Conservation (phyloP, 345 rosid genomes). For the Sonneratia caseolaris region DNA sequence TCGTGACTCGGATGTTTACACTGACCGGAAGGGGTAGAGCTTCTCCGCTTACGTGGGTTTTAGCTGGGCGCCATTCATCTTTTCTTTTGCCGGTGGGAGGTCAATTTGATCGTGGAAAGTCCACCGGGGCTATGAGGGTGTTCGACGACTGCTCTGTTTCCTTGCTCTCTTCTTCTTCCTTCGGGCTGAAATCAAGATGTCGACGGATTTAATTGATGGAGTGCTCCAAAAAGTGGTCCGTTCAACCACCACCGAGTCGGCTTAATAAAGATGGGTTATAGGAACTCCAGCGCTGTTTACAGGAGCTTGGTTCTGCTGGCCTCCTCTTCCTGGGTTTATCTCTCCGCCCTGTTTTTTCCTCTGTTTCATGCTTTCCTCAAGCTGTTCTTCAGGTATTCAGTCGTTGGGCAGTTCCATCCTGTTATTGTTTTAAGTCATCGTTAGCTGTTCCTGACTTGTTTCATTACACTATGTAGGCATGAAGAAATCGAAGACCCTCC, state of each 20-base stretch:
- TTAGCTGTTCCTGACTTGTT: conserved; percentile 1
- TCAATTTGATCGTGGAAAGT: conserved; percentile 30
- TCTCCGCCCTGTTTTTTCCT: conserved; percentile 31
- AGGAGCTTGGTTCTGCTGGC: conserved; percentile 23
- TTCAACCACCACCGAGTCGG: conserved; percentile 17
- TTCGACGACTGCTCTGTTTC: conserved; percentile 20
- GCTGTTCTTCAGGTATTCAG: conserved; percentile 25
- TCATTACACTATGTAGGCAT: conserved; percentile 17
- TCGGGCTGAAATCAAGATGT: conserved; percentile 26
- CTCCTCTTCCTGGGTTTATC: conserved; percentile 31
- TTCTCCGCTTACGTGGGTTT: conserved; percentile 10
- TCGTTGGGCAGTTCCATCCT: not conserved
- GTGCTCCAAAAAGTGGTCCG: conserved; percentile 11
- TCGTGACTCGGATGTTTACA: conserved; percentile 15
- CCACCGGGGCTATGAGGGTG: conserved; percentile 35
- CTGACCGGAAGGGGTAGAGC: conserved; percentile 17
- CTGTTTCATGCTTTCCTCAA: conserved; percentile 28
- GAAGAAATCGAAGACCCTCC: conserved; percentile 11
- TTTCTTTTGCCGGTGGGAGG: conserved; percentile 38
- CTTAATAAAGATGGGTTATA: conserved; percentile 26
- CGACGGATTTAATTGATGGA: conserved; percentile 31
- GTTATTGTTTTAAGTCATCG: not conserved
- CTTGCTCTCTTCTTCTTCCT: conserved; percentile 25
- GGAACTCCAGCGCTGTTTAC: conserved; percentile 12
- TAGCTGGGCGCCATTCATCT: not conserved